Evolutionary conservation across 2,329 filamentous ascomycete genomes (phyloP).

Genomic region (Neonectria neomacrospora): DNA sequence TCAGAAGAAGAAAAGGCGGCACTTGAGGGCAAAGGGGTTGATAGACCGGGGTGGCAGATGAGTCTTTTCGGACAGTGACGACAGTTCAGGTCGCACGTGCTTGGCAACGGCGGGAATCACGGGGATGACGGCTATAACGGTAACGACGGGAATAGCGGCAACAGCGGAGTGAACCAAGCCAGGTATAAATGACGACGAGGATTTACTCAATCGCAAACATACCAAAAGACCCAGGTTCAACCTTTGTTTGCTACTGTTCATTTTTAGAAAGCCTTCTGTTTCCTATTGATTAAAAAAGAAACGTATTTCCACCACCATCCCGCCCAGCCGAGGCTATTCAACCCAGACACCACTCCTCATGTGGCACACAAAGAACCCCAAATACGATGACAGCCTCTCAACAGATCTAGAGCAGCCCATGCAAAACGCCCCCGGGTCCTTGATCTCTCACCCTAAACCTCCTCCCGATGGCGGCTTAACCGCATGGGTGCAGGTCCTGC

Average conservation of each 20-base stretch:
- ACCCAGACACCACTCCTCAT: background rate
- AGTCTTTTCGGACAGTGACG: background rate
- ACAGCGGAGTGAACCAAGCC: background rate
- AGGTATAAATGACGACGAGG: background rate
- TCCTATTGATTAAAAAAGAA: too few relatives aligned
- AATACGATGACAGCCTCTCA: constrained; percentile 11
- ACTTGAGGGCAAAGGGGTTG: background rate
- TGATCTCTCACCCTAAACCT: background rate
- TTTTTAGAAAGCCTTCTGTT: background rate
- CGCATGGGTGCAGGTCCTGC: constrained; percentile 48
- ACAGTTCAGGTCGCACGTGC: background rate
- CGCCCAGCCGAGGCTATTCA: background rate
- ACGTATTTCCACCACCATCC: too few relatives aligned
- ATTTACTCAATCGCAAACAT: background rate
- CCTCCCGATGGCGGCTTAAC: constrained; percentile 37
- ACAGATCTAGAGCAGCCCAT: constrained; percentile 22
- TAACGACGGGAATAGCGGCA: constrained; percentile 1
- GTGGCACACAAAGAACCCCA: constrained; percentile 18
- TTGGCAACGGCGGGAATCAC: constrained; percentile 26
- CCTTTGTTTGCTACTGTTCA: background rate
- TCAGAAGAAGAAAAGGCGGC: background rate
- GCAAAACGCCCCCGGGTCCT: background rate
- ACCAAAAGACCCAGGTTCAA: background rate
- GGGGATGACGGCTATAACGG: constrained; percentile 30
- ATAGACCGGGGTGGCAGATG: background rate